These are phyloP conservation scores for Vaccinium vitisidaea DNA, from an alignment of 148 eudicot genomes.

Conservation along the genomic window DNA sequence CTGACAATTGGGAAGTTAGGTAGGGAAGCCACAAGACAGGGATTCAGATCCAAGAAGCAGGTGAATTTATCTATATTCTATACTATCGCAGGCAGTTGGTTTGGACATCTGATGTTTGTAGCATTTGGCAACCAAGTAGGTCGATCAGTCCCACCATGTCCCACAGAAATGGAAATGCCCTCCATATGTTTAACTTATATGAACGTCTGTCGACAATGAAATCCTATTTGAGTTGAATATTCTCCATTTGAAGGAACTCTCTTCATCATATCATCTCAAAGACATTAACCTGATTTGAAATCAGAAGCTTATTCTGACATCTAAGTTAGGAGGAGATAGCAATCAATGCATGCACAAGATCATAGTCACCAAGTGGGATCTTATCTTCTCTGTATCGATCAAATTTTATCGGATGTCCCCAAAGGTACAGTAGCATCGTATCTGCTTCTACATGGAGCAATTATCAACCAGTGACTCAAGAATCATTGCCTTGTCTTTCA, in stretches of 20 bases:
- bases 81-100: neutral
- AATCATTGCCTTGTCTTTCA: neutral
- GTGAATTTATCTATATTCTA: neutral
- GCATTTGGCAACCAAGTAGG: neutral
- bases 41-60: neutral
- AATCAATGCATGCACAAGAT: neutral
- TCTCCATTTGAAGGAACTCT: neutral
- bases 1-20: too few species aligned
- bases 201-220: neutral
- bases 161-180: neutral
- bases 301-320: neutral
- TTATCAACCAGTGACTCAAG: neutral
- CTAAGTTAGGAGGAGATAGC: neutral
- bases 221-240: neutral
- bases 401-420: too few species aligned
- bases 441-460: neutral
- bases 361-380: neutral
- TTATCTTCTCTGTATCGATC: neutral
- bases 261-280: neutral
- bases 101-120: neutral
- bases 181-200: neutral
- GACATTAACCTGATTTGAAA: neutral
- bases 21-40: neutral
- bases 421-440: neutral
- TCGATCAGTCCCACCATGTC: neutral